A percentile compares a stretch with the other conserved stretches of the same genome.
phyloP scores from a whole-genome alignment of 2,329 filamentous ascomycete genomes.

The Colletotrichum orbiculare region DNA sequence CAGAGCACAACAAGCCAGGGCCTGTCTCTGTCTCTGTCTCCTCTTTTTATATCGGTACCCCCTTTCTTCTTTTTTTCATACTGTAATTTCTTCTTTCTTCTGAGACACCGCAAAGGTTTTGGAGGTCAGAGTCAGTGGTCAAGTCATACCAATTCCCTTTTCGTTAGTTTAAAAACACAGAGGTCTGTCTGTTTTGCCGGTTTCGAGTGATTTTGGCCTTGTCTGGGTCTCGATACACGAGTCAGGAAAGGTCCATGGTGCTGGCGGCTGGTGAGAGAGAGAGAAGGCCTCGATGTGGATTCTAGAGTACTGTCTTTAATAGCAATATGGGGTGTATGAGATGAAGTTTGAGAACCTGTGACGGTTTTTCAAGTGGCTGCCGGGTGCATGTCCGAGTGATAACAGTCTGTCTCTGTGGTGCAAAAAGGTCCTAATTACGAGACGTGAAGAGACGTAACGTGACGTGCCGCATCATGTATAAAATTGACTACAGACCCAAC shows the following conservation, averaged over 20 bases:
- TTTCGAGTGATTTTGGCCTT: background rate
- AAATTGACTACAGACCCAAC: too few relatives aligned
- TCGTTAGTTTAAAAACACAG: slow-evolving; percentile 23
- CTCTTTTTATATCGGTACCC: slow-evolving; percentile 36
- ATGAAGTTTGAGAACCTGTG: background rate
- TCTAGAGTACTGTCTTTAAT: slow-evolving; percentile 19
- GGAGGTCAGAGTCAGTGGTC: slow-evolving; percentile 36
- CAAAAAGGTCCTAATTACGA: too few relatives aligned
- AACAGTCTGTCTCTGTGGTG: background rate
- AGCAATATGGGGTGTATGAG: slow-evolving; percentile 14
- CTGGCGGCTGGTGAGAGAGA: background rate
- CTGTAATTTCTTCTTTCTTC: slow-evolving; percentile 39
- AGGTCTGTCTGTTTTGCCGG: slow-evolving; percentile 6
- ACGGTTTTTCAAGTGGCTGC: background rate
- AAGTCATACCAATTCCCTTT: slow-evolving; percentile 37
- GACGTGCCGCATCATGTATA: too few relatives aligned
- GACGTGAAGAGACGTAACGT: too few relatives aligned
- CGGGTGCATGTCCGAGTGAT: background rate
- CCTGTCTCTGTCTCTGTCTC: slow-evolving; percentile 34
- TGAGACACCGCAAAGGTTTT: slow-evolving; percentile 36
- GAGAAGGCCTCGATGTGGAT: background rate
- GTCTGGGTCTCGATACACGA: too few relatives aligned
- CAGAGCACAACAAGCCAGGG: slow-evolving; percentile 17
- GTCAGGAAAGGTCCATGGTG: too few relatives aligned
- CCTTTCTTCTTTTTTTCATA: slow-evolving; percentile 30